Conservation (phyloP, 176 grass and related monocot genomes). For the Ensete glaucum region DNA sequence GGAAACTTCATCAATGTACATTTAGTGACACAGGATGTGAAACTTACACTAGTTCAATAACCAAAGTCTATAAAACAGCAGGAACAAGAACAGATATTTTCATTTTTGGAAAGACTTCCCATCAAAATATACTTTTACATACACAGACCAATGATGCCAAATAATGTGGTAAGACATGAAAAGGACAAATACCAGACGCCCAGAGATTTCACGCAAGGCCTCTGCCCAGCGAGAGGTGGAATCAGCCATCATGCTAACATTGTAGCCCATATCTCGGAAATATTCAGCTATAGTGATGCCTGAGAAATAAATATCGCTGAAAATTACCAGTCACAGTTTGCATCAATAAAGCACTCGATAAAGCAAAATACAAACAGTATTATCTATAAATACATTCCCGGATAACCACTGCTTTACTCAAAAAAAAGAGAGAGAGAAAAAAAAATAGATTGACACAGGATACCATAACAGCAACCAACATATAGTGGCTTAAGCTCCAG, state of each 20-base stretch:
- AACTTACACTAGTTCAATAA: too few species aligned
- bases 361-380: background rate
- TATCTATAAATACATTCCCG: background rate
- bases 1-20: too few species aligned
- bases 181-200: conserved; percentile 37
- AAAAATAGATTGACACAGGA: too few species aligned
- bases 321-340: background rate
- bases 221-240: conserved; percentile 87
- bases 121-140: background rate
- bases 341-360: too few species aligned
- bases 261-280: conserved; percentile 90
- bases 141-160: background rate
- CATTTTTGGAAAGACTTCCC: background rate
- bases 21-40: too few species aligned
- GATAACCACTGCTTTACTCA: too few species aligned
- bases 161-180: background rate
- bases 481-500: too few species aligned
- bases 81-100: too few species aligned
- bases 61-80: too few species aligned
- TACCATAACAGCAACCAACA: too few species aligned
- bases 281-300: conserved; percentile 92
- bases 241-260: conserved; percentile 99
- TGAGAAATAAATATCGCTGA: background rate
- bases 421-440: too few species aligned
- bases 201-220: conserved; percentile 48